Conservation (phyloP, 2,329 filamentous ascomycete genomes). For the Capronia epimyces region DNA sequence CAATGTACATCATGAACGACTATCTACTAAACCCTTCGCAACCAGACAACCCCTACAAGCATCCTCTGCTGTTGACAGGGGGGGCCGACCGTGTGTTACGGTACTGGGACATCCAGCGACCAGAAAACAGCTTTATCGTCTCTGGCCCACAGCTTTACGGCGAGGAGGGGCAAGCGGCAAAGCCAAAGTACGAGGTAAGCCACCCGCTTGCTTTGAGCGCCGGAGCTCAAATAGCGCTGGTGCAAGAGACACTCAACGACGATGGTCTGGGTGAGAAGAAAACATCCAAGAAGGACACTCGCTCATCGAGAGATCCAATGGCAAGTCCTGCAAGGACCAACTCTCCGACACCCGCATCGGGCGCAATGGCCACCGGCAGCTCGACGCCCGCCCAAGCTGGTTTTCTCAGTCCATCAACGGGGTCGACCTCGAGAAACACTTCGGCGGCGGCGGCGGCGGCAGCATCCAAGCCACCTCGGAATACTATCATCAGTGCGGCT, state of each 20-base stretch:
- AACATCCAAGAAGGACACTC: slow-evolving; percentile 28
- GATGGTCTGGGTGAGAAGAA: slow-evolving; percentile 30
- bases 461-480: slow-evolving; percentile 54
- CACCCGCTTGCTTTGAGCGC: slow-evolving; percentile 43
- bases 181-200: slow-evolving; percentile 64
- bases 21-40: slow-evolving; percentile 36
- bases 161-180: slow-evolving; percentile 54
- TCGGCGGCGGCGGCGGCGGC: background rate
- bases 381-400: slow-evolving; percentile 10
- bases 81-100: slow-evolving; percentile 86
- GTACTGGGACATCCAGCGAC: slow-evolving; percentile 81
- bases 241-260: slow-evolving; percentile 57
- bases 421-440: background rate
- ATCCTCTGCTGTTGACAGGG: slow-evolving; percentile 79
- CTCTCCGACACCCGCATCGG: slow-evolving; percentile 27
- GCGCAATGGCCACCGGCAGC: background rate
- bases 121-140: slow-evolving; percentile 73
- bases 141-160: slow-evolving; percentile 59
- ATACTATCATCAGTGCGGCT: slow-evolving; percentile 79
- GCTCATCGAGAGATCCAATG: slow-evolving; percentile 2
- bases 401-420: background rate
- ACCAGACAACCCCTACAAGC: slow-evolving; percentile 48
- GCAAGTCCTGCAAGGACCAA: slow-evolving; percentile 23
- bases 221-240: slow-evolving; percentile 58
- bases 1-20: slow-evolving; percentile 56